Base-by-base conservation (phyloP, 1,284 basidiomycete species). In the Mycosarcoma mackinlayi region DNA sequence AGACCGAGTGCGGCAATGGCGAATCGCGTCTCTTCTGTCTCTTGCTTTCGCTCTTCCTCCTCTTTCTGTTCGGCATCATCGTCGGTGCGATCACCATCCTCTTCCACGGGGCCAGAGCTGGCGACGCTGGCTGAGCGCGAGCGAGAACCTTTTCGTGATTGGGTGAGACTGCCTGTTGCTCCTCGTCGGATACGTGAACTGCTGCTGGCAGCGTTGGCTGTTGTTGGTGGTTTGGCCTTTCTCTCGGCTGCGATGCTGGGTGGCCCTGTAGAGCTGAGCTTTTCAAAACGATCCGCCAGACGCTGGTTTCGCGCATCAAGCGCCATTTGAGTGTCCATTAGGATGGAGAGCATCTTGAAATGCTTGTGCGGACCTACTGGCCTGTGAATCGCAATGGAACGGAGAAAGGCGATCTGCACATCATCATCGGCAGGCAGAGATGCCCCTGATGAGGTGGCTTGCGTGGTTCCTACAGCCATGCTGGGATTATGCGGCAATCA, bases 361-460 rank as follows among this genome's bases (percentile, higher is more conserved):
- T 80, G 78, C 35, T 71, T 58, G 54, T 80, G 75, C n/a, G 63
- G 58, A 6, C 78, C 78, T 7, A 80, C 39, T 14, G 78, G 78
- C 6, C 76, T 62, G 39, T 65, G 71, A 18, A 60, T 34, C 13
- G 76, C 66, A 33, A 80, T 62, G 39, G 68, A 61, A 24, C 73
- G 70, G 18, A 80, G 56, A 28, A 80, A 73, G n/a, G 77, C 62
- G 44, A 64, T 65, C 35, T 75, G 69, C 8, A 73, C 54, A 18
- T 57, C 53, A 46, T 73, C 57, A 30, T 73, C 70, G 25, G 48
- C 38, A 3, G 65, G 64, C 18, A 68, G 49, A 13, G 30, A 45
- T n/a, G 61, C 48, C 8, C 28, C 42, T 1, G 58, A 67, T 2
- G 50, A 38, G 16, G 54, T 57, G n/a, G 54, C 50, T 8, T 42